phyloP scores from a whole-genome alignment of 495 filamentous ascomycete genomes.

The Penicillium roqueforti region DNA sequence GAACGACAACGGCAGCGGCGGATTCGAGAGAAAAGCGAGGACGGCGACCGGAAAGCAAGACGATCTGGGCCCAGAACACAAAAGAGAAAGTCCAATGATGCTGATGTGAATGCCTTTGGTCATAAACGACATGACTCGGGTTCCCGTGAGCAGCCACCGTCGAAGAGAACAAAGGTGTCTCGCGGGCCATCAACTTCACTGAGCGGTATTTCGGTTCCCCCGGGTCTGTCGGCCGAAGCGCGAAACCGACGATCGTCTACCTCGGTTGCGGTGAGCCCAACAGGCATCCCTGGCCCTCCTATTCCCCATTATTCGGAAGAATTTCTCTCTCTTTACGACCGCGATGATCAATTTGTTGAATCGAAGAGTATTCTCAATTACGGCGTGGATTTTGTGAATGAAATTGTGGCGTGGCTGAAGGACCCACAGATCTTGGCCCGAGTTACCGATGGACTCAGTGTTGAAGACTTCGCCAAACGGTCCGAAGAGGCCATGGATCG shows the following conservation, averaged over 20 bases:
- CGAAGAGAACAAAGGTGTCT: constrained; percentile 71
- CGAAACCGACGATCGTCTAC: constrained; percentile 52
- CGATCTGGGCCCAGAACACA: constrained; percentile 64
- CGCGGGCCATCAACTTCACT: constrained; percentile 71
- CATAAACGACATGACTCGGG: constrained; percentile 49
- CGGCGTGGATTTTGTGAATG: constrained; percentile 61
- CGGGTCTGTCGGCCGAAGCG: constrained; percentile 33
- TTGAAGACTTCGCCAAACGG: constrained; percentile 48
- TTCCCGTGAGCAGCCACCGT: constrained; percentile 52
- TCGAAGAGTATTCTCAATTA: constrained; percentile 59
- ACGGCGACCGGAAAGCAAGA: constrained; percentile 59
- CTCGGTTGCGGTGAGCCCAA: constrained; percentile 49
- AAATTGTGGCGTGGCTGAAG: constrained; percentile 68
- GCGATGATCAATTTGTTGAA: constrained; percentile 47
- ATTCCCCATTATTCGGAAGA: constrained; percentile 60
- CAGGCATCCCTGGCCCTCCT: constrained; percentile 43
- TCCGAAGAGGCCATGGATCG: constrained; percentile 52
- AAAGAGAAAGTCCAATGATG: constrained; percentile 65
- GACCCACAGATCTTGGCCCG: constrained; percentile 50
- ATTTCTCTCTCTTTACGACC: constrained; percentile 67
- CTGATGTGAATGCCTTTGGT: constrained; percentile 35
- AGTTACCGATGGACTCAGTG: constrained; percentile 38
- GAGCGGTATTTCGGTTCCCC: constrained; percentile 48
- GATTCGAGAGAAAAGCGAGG: constrained; percentile 58
- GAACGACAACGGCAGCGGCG: constrained; percentile 63